Evolutionary conservation across 2,329 filamentous ascomycete genomes (phyloP).

Genomic region (Clonostachys byssicola): DNA sequence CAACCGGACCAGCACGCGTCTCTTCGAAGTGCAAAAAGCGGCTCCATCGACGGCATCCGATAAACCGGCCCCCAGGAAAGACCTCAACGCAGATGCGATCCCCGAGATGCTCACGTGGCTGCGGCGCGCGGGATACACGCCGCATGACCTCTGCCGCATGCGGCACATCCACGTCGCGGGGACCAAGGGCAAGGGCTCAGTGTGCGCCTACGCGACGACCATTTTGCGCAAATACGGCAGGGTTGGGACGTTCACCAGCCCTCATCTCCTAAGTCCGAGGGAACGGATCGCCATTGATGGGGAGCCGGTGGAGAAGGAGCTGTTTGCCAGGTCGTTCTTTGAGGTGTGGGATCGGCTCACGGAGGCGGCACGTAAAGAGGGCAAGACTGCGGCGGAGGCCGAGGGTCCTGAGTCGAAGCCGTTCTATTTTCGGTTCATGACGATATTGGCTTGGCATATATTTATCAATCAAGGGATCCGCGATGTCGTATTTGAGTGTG

Average conservation of each 20-base stretch:
- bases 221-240: conserved; percentile 53
- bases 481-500: conserved; percentile 83
- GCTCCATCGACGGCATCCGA: conserved; percentile 28
- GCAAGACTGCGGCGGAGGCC: conserved; percentile 30
- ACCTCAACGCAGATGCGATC: conserved; percentile 69
- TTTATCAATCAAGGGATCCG: conserved; percentile 74
- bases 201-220: conserved; percentile 76
- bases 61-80: conserved; percentile 19
- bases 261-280: conserved; percentile 77
- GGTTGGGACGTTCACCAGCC: conserved; percentile 79
- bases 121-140: conserved; percentile 67
- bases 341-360: conserved; percentile 70
- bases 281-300: conserved; percentile 84
- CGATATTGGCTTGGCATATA: conserved; percentile 79
- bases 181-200: conserved; percentile 92
- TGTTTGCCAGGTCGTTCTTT: conserved; percentile 77
- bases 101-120: conserved; percentile 82
- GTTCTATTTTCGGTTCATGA: conserved; percentile 89
- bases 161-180: conserved; percentile 78
- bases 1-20: conserved; percentile 62
- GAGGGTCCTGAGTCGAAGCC: conserved; percentile 66
- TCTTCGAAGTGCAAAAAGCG: conserved; percentile 31
- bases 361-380: conserved; percentile 25
- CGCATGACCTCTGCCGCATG: conserved; percentile 33
- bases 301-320: conserved; percentile 58